phyloP scores from a whole-genome alignment of 495 filamentous ascomycete species.

The Astrothelium subdiscretum region DNA sequence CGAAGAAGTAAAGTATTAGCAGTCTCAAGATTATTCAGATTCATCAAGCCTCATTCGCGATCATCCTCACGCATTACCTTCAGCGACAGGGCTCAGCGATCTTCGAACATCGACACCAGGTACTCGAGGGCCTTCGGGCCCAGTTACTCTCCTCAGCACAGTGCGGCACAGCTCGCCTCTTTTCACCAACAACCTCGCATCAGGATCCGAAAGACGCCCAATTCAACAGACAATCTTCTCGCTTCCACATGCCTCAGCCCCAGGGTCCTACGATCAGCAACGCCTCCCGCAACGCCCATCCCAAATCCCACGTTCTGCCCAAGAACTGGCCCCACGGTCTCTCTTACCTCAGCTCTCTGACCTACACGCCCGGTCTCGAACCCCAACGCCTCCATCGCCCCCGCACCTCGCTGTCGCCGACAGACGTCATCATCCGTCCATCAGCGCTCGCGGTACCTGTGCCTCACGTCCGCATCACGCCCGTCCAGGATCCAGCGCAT shows the following conservation, averaged over 20 bases:
- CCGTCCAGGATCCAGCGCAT: constrained; percentile 42
- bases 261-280: background rate
- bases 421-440: constrained; percentile 14
- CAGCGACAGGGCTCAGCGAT: background rate
- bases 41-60: background rate
- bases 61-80: background rate
- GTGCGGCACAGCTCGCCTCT: background rate
- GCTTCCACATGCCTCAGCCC: background rate
- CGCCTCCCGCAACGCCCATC: background rate
- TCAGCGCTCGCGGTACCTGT: constrained; percentile 25
- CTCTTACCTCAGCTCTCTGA: background rate
- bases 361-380: background rate
- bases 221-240: background rate
- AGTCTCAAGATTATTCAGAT: no score
- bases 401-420: background rate
- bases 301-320: background rate
- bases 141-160: no score
- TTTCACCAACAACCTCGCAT: background rate
- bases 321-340: background rate
- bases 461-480: constrained; percentile 39
- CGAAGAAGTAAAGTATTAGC: no score
- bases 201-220: background rate
- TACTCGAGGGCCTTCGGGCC: no score
- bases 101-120: background rate
- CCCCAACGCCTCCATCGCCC: background rate